These are phyloP conservation scores for Passiflora organensis DNA, from an alignment of 345 rosid species.

Conservation along the genomic window DNA sequence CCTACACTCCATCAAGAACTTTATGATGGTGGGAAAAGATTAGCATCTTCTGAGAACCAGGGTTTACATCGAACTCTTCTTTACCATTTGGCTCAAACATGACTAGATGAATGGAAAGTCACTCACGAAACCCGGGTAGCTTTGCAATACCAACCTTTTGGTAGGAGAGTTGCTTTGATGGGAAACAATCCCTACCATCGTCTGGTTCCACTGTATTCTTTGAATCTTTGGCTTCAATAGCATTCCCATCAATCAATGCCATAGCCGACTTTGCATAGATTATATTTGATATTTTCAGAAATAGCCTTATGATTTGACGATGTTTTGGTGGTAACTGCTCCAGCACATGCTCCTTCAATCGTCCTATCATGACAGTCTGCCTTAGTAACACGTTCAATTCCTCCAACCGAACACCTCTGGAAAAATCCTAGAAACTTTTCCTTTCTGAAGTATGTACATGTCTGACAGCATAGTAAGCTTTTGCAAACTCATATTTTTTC, in stretches of 20 bases:
- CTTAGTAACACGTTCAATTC: conserved; percentile 76
- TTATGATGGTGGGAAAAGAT: too few relatives aligned
- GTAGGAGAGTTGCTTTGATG: too few relatives aligned
- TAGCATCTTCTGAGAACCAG: too few relatives aligned
- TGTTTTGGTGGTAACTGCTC: conserved; percentile 87
- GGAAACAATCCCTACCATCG: too few relatives aligned
- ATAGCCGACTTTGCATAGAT: conserved; percentile 50
- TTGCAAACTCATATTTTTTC: too few relatives aligned
- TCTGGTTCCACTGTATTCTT: too few relatives aligned
- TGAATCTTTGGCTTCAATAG: too few relatives aligned
- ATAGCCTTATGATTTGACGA: conserved; percentile 66
- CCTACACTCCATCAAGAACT: too few relatives aligned
- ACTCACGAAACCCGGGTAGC: conserved; percentile 72
- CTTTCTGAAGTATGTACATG: not conserved
- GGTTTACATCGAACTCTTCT: too few relatives aligned
- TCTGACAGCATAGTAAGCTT: conserved; percentile 84
- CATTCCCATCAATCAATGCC: conserved; percentile 25
- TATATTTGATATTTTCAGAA: conserved; percentile 66
- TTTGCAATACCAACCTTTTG: too few relatives aligned
- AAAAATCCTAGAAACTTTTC: conserved; percentile 56
- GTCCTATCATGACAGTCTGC: conserved; percentile 88
- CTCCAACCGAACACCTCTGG: conserved; percentile 85
- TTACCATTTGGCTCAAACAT: conserved; percentile 40
- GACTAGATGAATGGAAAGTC: conserved; percentile 82
- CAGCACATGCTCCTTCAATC: too few relatives aligned